Base-by-base conservation (phyloP, 371 early-diverging fungal species). In the Paraphysoderma sedebokerense region DNA sequence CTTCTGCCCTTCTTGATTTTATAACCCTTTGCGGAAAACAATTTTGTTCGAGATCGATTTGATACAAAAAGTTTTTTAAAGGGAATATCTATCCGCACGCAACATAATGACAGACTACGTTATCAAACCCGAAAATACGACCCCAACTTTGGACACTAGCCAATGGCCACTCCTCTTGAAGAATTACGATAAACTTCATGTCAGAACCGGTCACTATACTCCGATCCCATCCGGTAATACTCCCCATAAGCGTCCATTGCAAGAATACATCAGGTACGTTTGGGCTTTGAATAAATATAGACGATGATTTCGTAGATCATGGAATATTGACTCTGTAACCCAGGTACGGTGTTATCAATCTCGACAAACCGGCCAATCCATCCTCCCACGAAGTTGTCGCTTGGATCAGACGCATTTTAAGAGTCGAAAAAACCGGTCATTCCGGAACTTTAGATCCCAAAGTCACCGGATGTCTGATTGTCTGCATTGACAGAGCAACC, bases 371-470 rank as follows among this genome's bases (percentile, higher is more conserved):
- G 45, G 81, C 96, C 42, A 98, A 98, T 74, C 99, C 99, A 45
- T 95, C 96, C 34, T 98, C 98, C 34, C 99, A 99, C 76, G 99
- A 99, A 74, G 98, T 99, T 38, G 99, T 99, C 38, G 98, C 99
- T 45, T 99, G 99, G 99, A 89, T 99, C 51, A 87, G 95, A 49
- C 86, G 95, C 53, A 99, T 99, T 52, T 80, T 99, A 46, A 80
- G 90, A 48, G 92, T 90, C 37, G 98, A 99, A 57, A 98, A 98
- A 72, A 99, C 99, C 31, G 99, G 99, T 38, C 99, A 99, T 77
- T 78, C 82, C 60, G 99, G 99, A 50, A 99, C 99, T 12, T 80
- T 99, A 11, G 99, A 99, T 72, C 99, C 99, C 53, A 95, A 98
- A 67, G 99, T 99, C 37, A 98, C 98, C 32, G 99, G 99, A 31